phyloP scores from a whole-genome alignment of 2,329 filamentous ascomycete species.

The Coccinonectria pachysandricola region DNA sequence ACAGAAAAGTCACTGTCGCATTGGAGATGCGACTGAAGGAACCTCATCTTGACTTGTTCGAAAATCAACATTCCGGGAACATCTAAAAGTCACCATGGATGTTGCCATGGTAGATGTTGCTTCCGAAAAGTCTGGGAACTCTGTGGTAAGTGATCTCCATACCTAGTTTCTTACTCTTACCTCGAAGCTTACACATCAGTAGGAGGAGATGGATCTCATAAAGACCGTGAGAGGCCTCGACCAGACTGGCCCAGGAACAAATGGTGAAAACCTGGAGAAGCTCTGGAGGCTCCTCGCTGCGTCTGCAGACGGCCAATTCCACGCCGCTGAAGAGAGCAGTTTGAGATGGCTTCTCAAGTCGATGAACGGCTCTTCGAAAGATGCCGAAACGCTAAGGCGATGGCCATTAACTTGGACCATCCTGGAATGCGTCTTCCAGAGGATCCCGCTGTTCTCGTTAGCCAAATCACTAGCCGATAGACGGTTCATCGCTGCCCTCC shows the following conservation, averaged over 20 bases:
- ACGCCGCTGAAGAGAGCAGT: conserved; percentile 46
- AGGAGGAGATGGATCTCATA: conserved; percentile 33
- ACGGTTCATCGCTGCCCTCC: conserved; percentile 55
- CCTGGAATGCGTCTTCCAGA: conserved; percentile 47
- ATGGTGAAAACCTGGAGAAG: conserved; percentile 36
- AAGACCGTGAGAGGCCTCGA: conserved; percentile 46
- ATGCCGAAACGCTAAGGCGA: conserved; percentile 42
- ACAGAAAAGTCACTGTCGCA: conserved; percentile 16
- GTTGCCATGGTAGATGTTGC: conserved; percentile 11
- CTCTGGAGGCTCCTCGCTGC: conserved; percentile 40
- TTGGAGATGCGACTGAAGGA: conserved; percentile 8
- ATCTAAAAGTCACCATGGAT: conserved; percentile 10
- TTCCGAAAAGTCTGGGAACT: conserved; percentile 1
- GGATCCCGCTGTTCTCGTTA: conserved; percentile 59
- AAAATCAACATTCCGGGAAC: conserved; percentile 2
- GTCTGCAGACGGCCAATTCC: conserved; percentile 32
- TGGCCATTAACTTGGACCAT: conserved; percentile 52
- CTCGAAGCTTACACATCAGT: conserved; percentile 12
- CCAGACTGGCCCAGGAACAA: conserved; percentile 34
- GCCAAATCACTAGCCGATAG: conserved; percentile 63
- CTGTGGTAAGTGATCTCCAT: conserved; percentile 8
- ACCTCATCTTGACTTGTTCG: conserved; percentile 5
- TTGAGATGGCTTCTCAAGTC: conserved; percentile 54
- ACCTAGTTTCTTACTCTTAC: conserved; percentile 2
- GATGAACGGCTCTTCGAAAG: conserved; percentile 38